Evolutionary conservation across 2,329 filamentous ascomycete species (phyloP).

Genomic region (Stenocarpella maydis): DNA sequence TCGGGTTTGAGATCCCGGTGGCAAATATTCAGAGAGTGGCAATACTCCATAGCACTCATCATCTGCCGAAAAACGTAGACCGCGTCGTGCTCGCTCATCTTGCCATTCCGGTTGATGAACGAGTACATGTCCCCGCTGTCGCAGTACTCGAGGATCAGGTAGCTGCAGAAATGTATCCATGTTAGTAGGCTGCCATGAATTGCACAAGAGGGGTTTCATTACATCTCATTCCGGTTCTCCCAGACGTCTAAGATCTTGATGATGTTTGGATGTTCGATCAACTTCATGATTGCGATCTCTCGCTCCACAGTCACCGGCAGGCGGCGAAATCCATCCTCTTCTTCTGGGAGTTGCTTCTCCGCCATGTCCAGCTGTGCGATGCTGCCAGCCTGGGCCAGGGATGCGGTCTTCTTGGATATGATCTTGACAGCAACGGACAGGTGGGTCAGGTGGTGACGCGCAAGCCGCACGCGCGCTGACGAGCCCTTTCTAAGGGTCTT

Average conservation of each 20-base stretch:
- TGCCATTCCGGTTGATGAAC: slow-evolving; percentile 78
- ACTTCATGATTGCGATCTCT: slow-evolving; percentile 96
- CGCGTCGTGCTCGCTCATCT: slow-evolving; percentile 80
- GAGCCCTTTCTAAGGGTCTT: slow-evolving; percentile 89
- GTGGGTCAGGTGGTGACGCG: slow-evolving; percentile 79
- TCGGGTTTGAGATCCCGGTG: slow-evolving; percentile 97
- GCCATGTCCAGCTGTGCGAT: slow-evolving; percentile 82
- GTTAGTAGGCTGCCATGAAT: slow-evolving; percentile 32
- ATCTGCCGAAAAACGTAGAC: slow-evolving; percentile 92
- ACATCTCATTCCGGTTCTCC: slow-evolving; percentile 97
- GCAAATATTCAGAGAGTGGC: slow-evolving; percentile 93
- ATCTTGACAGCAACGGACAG: slow-evolving; percentile 95
- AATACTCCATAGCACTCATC: slow-evolving; percentile 89
- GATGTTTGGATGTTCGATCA: slow-evolving; percentile 94
- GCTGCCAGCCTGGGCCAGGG: slow-evolving; percentile 84
- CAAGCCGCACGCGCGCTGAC: slow-evolving; percentile 86
- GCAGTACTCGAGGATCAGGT: slow-evolving; percentile 93
- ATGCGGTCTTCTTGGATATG: slow-evolving; percentile 82
- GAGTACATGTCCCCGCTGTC: slow-evolving; percentile 82
- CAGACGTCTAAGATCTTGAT: slow-evolving; percentile 96
- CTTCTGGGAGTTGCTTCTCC: slow-evolving; percentile 65
- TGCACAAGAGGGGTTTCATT: slow-evolving; percentile 48
- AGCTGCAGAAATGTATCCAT: slow-evolving; percentile 61
- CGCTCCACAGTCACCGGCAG: slow-evolving; percentile 92
- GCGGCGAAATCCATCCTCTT: slow-evolving; percentile 67